A percentile compares a stretch with the other conserved stretches of the same genome.
These are phyloP conservation scores for Dipteronia sinensis DNA, from an alignment of 345 rosid species.

Conservation along the genomic window DNA sequence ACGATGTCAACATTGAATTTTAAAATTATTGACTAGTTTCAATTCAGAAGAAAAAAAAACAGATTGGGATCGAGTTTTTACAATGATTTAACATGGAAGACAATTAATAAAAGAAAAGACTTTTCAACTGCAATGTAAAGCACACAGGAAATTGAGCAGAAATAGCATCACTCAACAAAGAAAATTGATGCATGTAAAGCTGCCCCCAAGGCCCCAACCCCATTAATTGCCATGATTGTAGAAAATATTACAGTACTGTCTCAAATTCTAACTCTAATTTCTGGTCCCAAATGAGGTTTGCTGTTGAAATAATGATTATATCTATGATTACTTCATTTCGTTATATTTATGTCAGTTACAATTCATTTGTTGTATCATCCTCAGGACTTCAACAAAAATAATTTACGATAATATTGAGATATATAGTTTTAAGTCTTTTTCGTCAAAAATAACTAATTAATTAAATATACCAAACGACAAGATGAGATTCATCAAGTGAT, in stretches of 20 bases:
- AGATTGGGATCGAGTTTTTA: neutral
- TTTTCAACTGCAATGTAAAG: neutral
- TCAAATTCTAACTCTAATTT: neutral
- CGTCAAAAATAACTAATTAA: too few species aligned
- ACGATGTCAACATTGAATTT: too few species aligned
- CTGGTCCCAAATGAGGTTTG: neutral
- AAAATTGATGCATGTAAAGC: constrained; percentile 1
- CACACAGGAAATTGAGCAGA: neutral
- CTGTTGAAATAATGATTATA: too few species aligned
- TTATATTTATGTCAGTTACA: too few species aligned
- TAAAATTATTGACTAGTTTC: neutral
- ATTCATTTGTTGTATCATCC: too few species aligned
- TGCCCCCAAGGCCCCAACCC: neutral
- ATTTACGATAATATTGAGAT: neutral
- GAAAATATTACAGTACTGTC: neutral
- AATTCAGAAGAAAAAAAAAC: neutral
- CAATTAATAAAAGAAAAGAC: constrained; percentile 9
- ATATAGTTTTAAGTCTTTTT: neutral
- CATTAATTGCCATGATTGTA: neutral
- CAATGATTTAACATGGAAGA: neutral
- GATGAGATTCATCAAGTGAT: too few species aligned
- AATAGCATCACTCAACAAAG: neutral
- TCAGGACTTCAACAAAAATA: too few species aligned
- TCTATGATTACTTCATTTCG: too few species aligned
- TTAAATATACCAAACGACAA: too few species aligned